Base-by-base conservation (phyloP, 176 grass and related monocot genomes). In the Aegilops bicornis region DNA sequence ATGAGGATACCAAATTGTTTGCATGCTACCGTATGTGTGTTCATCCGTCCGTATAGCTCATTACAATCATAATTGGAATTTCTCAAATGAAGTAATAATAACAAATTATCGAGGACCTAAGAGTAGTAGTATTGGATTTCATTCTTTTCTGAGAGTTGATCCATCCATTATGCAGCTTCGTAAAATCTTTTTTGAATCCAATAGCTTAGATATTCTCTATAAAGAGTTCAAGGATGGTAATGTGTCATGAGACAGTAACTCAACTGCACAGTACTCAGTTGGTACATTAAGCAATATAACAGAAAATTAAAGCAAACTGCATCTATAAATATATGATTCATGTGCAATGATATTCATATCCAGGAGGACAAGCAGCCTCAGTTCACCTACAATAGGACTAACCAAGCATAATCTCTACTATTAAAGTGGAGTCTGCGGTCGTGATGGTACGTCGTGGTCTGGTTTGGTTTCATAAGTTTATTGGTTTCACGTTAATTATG, bases 311-410 rank as follows among this genome's bases (percentile, higher is more conserved):
- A 84, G 6, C 36, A 84, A 9, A 45, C 3, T 39, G 19, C 16
- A 22, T 29, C 8, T 60, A 69, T 16, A 82, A 7, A 72, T 86
- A 12, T 37, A 75, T 15, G 3, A 0, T 43, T 40, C 59, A 31
- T 76, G 19, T 69, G 17, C 19, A 88, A 88, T n/a, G 43, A 20
- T 40, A 61, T 22, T 33, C 12, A 77, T 61, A 79, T 52, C 25
- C 40, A 79, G 64, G 15, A 32, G 15, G 65, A 45, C 10, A 84
- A 10, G 27, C 27, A 61, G 48, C 71, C 27, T 31, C 6, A 43
- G 64, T 39, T 66, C 64, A 64, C 54, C 58, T 59, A 32, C 31
- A 65, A 58, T 39, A 65, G 48, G 66, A 54, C 58, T 88, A 82
- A 42, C 17, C 48, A 77, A 35, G 54, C 54, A 22, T 71, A 63